Evolutionary conservation across 2,329 filamentous ascomycete species (phyloP), one percentile per base, ranked within the genome.

Genomic region (Venturia nashicola): DNA sequence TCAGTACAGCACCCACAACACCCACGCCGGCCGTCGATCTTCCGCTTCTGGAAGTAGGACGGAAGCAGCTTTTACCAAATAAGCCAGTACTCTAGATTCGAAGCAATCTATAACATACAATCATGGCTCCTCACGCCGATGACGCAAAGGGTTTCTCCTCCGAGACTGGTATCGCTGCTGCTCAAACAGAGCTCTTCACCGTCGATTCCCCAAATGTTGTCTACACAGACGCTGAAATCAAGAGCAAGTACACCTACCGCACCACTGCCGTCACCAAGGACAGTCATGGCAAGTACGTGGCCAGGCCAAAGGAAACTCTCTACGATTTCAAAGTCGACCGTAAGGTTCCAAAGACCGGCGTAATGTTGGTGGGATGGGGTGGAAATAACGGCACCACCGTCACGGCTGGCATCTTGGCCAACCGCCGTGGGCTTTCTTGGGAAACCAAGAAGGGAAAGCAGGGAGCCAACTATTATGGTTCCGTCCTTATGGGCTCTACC

Each of bases 251-350:
- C 81, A 91, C 89, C 69, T 99, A 99, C 80, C 91, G 92, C 76
- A 97, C 94, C 72, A 97, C 94, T 65, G 85, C 85, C 70, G 87
- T 99, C 72, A 83, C 84, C 69, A 83, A 85, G 72, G 82, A 84
- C 71, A 82, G 81, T 70, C 81, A 87, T 70, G 92, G 91, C 75
- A 89, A 88, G 77, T 87, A 88, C 75, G 83, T 92, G 66, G 94
- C 91, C 66, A 87, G 85, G 67, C 94, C 94, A 72, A 89, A 89
- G 77, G 89, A 96, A 79, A 94, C 89, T 67, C 79, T 87, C 70
- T 99, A 97, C 77, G 88, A 97, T 82, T 97, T 99, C 88, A 96
- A 96, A 83, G 90, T 94, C 72, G 89, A 96, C 75, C 91, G 93
- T 76, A 90, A 89, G 77, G 84, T 97, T 66, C 91, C 91, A 77